Percentiles rank a stretch among this genome's conserved stretches.
Conservation (phyloP, 805 yeast genomes). For the Pichia heedii region DNA sequence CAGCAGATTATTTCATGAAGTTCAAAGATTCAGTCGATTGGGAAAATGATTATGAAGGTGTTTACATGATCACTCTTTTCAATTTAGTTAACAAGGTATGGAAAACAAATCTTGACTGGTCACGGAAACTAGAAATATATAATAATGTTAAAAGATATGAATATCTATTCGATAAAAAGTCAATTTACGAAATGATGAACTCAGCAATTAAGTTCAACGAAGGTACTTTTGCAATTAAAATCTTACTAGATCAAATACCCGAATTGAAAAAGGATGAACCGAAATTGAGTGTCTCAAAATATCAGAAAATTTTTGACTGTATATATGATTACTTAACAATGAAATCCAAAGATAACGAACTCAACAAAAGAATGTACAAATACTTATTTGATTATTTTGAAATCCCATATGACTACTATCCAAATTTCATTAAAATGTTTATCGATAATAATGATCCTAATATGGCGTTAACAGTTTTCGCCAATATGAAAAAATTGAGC, state of each 20-base stretch:
- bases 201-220: conserved; percentile 9
- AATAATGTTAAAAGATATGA: conserved; percentile 35
- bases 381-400: conserved; percentile 45
- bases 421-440: conserved; percentile 50
- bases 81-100: conserved; percentile 18
- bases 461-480: conserved; percentile 53
- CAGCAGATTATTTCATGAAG: conserved; percentile 7
- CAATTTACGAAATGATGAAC: conserved; percentile 31
- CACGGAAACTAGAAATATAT: conserved; percentile 26
- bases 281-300: conserved; percentile 14
- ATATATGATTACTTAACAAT: conserved; percentile 8
- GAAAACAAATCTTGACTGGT: conserved; percentile 13
- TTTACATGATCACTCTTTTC: conserved; percentile 21
- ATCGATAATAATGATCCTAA: conserved; percentile 47
- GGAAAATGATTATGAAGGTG: conserved; percentile 29
- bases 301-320: conserved; percentile 14
- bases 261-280: conserved; percentile 29
- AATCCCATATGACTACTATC: conserved; percentile 50
- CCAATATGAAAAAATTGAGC: conserved; percentile 47
- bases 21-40: conserved; percentile 34
- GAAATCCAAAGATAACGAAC: conserved; percentile 13
- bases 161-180: conserved; percentile 28
- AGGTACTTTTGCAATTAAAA: conserved; percentile 10
- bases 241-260: conserved; percentile 14
- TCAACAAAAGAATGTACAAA: conserved; percentile 53